Evolutionary conservation across 495 filamentous ascomycete species (phyloP), one percentile per base, ranked within the genome.

Genomic region (Acidomyces sp.): DNA sequence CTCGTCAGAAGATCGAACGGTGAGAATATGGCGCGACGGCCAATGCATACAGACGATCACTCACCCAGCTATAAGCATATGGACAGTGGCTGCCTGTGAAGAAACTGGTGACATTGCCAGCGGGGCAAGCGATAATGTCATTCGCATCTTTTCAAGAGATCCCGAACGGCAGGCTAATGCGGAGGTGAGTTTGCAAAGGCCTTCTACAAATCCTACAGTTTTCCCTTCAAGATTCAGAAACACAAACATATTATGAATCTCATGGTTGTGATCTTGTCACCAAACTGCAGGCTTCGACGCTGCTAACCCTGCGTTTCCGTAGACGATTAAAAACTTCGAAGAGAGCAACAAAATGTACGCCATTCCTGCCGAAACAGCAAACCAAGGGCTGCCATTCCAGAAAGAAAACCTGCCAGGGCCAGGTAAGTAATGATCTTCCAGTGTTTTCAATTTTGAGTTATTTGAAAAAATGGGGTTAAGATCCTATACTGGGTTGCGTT

Each of bases 61-160:
- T 3, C 92, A 94, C 56, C 92, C 92, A 25, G 92, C 92, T 10
- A 93, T 95, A 26, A 94, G 87, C 0, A 86, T 99, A 1, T 99
- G 92, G 92, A 65, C 73, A 28, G 83, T 99, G 29, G 82, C 86
- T 3, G 82, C 71, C 17, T 90, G 82, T 52, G 33, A 65, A 4
- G 77, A 79, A 35, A 93, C 71, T 41, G 88, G 90, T 29, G 92
- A 99, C 55, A 88, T 99, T 53, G 84, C 82, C 11, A 84, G 76
- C 5, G 92, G 92, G 37, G 80, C 88, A 16, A 96, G 90, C 60
- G 92, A 99, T 54, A 76, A 80, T 22, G 66, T 90, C 37, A 76
- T 84, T 16, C 77, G 92, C 29, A 66, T 96, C 23, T 99, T 96
- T 62, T 88, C 72, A 25, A 71, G 85, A 53, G 75, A 66, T 41